Evolutionary conservation across 495 filamentous ascomycete genomes (phyloP), one percentile per base, ranked within the genome.

Genomic region (Xylaria venustula): DNA sequence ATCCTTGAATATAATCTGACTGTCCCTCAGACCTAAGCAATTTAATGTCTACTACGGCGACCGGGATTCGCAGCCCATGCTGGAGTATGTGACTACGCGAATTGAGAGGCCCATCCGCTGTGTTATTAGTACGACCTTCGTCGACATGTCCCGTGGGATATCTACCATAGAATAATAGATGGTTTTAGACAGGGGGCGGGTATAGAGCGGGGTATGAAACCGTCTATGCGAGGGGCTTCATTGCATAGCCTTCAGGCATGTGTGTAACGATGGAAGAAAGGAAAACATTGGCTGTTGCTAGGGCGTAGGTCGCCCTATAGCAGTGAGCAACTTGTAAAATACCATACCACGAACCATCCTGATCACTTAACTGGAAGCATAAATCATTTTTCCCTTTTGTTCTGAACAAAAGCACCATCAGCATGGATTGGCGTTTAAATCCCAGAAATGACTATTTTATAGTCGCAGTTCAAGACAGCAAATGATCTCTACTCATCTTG

Each of bases 121-220:
- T 55, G 36, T 51, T 59, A 69, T 60, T 46, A 51, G 26, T 22
- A 57, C 47, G 64, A 55, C 59, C 54, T 46, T 54, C 44, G 54
- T 62, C 64, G 62, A 59, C 58, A 60, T 65, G 64, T 67, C 64
- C 66, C 56, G 62, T 66, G 65, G 62, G 58, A 68, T 64, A 67
- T 65, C 64, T 60, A 69, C 64, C 64, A 65, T 69, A 71, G 66
- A 69, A 48, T 67, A 68, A 71, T 71, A 71, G 69, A 71, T 58
- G 62, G 62, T 58, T 51, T 60, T 71, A 64, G 68, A 64, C 58
- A 58, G 58, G 44, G 45, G 46, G 37, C 42, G 60, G 60, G 32
- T 26, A 62, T 52, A 66, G 64, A 69, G 32, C 50, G 47, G 47
- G 45, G 58, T 37, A 52, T 54, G 50, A 54, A 47, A 47, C 58